Evolutionary conservation across 768 basidiomycete species (phyloP).

Genomic region (Boletus tylopilopsis): DNA sequence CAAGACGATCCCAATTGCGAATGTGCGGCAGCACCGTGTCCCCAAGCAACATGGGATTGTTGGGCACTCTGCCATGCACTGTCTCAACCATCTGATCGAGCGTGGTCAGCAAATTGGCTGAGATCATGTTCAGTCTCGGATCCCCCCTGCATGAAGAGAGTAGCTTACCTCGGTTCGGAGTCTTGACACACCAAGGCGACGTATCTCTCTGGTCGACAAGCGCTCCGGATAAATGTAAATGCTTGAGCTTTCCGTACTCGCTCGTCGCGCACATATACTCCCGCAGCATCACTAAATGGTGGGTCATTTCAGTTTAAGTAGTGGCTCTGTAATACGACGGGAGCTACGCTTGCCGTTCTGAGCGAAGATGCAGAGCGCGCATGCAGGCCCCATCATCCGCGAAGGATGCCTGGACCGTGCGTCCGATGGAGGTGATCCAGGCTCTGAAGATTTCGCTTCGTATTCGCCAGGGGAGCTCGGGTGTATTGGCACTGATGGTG

Average conservation of each 20-base stretch:
- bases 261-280: background rate
- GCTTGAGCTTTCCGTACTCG: conserved; percentile 16
- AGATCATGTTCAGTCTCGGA: too few species aligned
- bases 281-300: conserved; percentile 9
- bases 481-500: background rate
- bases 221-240: conserved; percentile 12
- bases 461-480: too few species aligned
- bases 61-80: too few species aligned
- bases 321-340: background rate
- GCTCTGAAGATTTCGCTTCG: too few species aligned
- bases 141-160: too few species aligned
- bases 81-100: too few species aligned
- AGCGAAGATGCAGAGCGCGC: conserved; percentile 14
- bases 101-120: too few species aligned
- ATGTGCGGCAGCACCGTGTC: too few species aligned
- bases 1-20: too few species aligned
- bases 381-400: conserved; percentile 18
- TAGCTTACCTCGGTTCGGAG: conserved; percentile 16
- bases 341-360: conserved; percentile 4
- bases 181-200: conserved; percentile 7
- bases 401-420: conserved; percentile 7
- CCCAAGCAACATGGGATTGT: too few species aligned
- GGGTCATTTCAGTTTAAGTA: background rate
- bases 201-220: conserved; percentile 13
- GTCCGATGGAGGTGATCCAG: too few species aligned